Base-by-base conservation (phyloP, 805 yeast genomes). In the Myxozyma neotropica region DNA sequence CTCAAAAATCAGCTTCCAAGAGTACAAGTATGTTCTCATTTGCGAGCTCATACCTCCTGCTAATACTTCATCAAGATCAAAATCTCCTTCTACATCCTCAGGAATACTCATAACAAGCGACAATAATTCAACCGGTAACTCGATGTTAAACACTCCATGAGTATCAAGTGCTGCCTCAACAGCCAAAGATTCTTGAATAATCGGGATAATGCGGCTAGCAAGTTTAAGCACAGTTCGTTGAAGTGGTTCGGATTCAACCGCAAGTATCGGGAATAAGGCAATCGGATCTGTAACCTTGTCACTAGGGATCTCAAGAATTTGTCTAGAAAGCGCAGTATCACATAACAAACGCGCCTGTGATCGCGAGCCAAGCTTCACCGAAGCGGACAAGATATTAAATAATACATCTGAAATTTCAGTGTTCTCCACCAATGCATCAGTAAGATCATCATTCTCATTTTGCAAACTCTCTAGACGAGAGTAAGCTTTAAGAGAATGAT, bases 1-100 rank as follows among this genome's bases (percentile, higher is more conserved):
- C 29, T 74, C 75, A 63, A 88, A 78, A 0, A 88, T 71, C 55
- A 89, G 74, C 61, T 74, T 75, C 95, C 96, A 91, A 57, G 83
- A 75, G 85, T 88, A 86, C 35, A 87, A 65, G 68, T 81, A 87
- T 68, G 46, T 78, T 70, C 64, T 39, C 45, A 56, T 45, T 13
- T 31, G 45, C 4, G 40, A 46, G 12, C 48, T 55, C 49, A 56
- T 42, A 4, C 67, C 66, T 7, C 27, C 21, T 2, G 36, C 38
- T n/a, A 45, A n/a, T 19, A 48, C 26, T 21, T 52, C 58, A 7
- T 54, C 54, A 5, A 49, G 29, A 4, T 31, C 57, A 45, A 45
- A 13, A 4, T 44, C 57, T 7, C 46, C 64, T 13, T 57, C 52
- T 1, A 44, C 35, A 17, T 38, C 58, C 6, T 45, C 58, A 6